These are phyloP conservation scores for Syzygium malaccense DNA, from an alignment of 441 rosid species.

Conservation along the genomic window DNA sequence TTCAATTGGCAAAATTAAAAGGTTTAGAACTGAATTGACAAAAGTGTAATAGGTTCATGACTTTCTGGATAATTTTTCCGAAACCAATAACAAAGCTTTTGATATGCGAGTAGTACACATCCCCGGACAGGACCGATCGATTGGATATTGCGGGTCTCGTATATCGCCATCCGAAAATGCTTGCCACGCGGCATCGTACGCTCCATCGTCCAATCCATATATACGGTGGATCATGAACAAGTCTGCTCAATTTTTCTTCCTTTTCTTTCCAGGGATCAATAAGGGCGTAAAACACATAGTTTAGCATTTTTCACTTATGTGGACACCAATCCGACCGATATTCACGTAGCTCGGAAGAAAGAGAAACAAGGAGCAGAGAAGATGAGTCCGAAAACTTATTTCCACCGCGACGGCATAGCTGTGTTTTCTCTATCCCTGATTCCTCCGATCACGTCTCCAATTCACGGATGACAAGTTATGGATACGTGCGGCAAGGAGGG, in stretches of 20 bases:
- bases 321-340: not conserved
- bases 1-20: too few species aligned
- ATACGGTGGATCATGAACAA: not conserved
- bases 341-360: not conserved
- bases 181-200: rapidly evolving
- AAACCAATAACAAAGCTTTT: not conserved
- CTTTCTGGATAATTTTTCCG: too few species aligned
- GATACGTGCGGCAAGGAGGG: not conserved
- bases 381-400: not conserved
- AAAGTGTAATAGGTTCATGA: too few species aligned
- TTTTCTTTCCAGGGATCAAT: not conserved
- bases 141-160: not conserved
- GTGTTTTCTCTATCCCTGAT: not conserved
- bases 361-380: not conserved
- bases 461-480: not conserved
- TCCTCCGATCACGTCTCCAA: rapidly evolving
- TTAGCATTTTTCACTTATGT: not conserved
- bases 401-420: not conserved
- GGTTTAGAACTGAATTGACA: too few species aligned
- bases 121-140: not conserved
- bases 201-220: not conserved
- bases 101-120: not conserved
- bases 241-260: not conserved
- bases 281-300: not conserved
- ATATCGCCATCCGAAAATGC: not conserved